Conservation (phyloP, 2,329 filamentous ascomycete species). For the Penicillium digitatum region DNA sequence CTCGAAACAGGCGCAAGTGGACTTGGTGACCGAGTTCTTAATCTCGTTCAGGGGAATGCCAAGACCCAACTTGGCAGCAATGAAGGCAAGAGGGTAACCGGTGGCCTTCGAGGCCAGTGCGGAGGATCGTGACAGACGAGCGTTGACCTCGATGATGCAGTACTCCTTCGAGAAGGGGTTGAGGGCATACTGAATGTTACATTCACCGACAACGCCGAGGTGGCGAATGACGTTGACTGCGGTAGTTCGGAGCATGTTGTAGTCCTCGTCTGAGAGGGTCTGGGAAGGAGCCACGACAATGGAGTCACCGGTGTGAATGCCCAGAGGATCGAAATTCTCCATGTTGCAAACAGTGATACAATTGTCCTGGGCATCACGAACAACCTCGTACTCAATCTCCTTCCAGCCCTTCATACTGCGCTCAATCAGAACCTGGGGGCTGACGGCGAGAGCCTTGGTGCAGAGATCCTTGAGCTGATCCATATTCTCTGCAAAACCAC, state of each 20-base stretch:
- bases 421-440: constrained; percentile 93
- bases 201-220: constrained; percentile 94
- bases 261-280: constrained; percentile 94
- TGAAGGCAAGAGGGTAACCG: constrained; percentile 92
- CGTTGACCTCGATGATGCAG: constrained; percentile 99
- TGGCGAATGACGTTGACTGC: constrained; percentile 97
- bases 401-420: constrained; percentile 99
- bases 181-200: constrained; percentile 96
- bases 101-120: constrained; percentile 95
- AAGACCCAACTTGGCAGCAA: constrained; percentile 92
- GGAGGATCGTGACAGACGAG: constrained; percentile 89
- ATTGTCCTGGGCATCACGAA: constrained; percentile 91
- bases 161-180: constrained; percentile 95
- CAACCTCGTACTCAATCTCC: constrained; percentile 98
- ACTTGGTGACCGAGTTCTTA: constrained; percentile 90
- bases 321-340: constrained; percentile 98
- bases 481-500: constrained; percentile 90
- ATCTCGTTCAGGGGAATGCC: constrained; percentile 95
- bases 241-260: constrained; percentile 97
- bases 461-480: constrained; percentile 79
- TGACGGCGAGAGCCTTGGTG: constrained; percentile 90
- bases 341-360: constrained; percentile 99
- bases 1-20: constrained; percentile 96
- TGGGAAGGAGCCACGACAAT: constrained; percentile 97
- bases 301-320: constrained; percentile 96